Percentiles rank a stretch among this genome's conserved stretches.
These are phyloP conservation scores for Mycena amicta DNA, from an alignment of 768 basidiomycete species.

Conservation along the genomic window DNA sequence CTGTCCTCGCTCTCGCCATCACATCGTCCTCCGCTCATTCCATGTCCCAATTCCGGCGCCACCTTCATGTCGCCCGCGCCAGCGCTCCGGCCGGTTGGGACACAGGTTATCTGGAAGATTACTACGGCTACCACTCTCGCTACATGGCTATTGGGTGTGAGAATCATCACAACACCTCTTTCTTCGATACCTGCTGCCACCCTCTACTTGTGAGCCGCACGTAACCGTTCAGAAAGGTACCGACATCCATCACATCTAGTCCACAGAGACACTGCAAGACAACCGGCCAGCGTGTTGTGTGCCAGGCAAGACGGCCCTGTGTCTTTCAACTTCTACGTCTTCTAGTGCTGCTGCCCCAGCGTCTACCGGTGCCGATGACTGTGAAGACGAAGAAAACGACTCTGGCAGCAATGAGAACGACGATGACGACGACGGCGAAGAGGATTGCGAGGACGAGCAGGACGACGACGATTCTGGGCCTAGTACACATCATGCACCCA, in stretches of 20 bases:
- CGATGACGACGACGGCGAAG: slow-evolving; percentile 29
- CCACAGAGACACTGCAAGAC: slow-evolving; percentile 48
- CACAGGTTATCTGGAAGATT: slow-evolving; percentile 52
- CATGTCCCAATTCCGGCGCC: slow-evolving; percentile 14
- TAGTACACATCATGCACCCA: neutral
- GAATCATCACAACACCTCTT: slow-evolving; percentile 52
- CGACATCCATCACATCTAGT: too few relatives aligned
- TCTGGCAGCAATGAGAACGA: slow-evolving; percentile 38
- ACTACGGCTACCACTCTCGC: slow-evolving; percentile 59
- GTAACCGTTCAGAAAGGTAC: too few relatives aligned
- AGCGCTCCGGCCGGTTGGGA: slow-evolving; percentile 47
- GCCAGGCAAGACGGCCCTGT: slow-evolving; percentile 35
- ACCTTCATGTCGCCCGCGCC: slow-evolving; percentile 37
- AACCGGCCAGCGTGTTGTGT: slow-evolving; percentile 56
- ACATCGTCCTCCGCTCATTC: slow-evolving; percentile 42
- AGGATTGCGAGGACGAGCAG: slow-evolving; percentile 36
- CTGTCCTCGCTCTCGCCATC: slow-evolving; percentile 44
- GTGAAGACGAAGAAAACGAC: slow-evolving; percentile 38
- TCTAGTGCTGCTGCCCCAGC: slow-evolving; percentile 32
- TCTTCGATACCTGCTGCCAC: slow-evolving; percentile 74
- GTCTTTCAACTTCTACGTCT: slow-evolving; percentile 24
- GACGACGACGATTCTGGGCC: slow-evolving; percentile 22
- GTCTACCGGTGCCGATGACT: slow-evolving; percentile 29
- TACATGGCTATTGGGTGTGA: slow-evolving; percentile 59
- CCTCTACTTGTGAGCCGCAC: slow-evolving; percentile 58